Evolutionary conservation across 805 yeast species (phyloP).

Genomic region (Wickerhamiella kazuoi): DNA sequence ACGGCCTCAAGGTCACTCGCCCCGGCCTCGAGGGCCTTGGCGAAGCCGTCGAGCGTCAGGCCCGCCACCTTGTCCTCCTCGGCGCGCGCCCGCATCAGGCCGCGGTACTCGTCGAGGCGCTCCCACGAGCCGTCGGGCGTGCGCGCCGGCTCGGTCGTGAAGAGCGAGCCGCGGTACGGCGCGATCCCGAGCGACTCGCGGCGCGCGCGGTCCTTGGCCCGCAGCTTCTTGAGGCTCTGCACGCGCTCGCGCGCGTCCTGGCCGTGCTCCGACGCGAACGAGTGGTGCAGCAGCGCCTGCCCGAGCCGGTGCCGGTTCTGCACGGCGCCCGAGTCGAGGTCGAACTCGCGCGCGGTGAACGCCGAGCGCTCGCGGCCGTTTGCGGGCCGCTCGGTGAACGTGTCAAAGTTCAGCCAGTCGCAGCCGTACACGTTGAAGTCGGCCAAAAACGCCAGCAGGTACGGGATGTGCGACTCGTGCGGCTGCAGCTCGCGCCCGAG

Average conservation of each 20-base stretch:
- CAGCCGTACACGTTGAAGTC: slow-evolving; percentile 80
- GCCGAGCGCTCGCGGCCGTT: slow-evolving; percentile 25
- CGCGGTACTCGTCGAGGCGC: neutral
- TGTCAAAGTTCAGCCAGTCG: slow-evolving; percentile 42
- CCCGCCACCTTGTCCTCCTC: neutral
- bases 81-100: neutral
- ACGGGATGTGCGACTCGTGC: slow-evolving; percentile 72
- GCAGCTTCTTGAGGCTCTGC: neutral
- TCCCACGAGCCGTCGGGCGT: neutral
- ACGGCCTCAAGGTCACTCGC: neutral
- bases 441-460: slow-evolving; percentile 51
- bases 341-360: slow-evolving; percentile 51
- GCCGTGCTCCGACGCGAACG: neutral
- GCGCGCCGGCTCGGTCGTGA: neutral
- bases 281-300: neutral
- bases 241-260: neutral
- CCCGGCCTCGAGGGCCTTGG: neutral
- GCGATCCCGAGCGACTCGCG: neutral
- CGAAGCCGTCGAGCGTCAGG: neutral
- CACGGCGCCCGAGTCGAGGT: slow-evolving; percentile 43
- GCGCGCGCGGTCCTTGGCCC: neutral
- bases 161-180: neutral
- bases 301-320: slow-evolving; percentile 23
- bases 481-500: slow-evolving; percentile 28
- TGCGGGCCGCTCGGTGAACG: neutral